phyloP scores from a whole-genome alignment of 345 rosid genomes.

The Cardamine occulta region DNA sequence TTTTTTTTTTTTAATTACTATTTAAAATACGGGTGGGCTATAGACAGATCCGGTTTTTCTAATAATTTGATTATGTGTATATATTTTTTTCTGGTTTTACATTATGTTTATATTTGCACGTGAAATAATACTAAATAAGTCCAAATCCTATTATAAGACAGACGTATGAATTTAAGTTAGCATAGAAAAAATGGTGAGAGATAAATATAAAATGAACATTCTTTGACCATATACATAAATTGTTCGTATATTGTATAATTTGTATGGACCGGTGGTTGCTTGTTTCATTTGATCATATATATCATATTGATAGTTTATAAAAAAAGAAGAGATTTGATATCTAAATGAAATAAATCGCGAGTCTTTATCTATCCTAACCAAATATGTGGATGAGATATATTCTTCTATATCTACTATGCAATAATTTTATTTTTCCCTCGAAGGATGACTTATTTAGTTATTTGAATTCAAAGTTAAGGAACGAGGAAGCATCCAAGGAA shows the following conservation, averaged over 20 bases:
- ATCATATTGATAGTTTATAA: slow-evolving; percentile 37
- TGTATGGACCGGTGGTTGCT: slow-evolving; percentile 26
- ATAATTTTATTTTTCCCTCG: neutral
- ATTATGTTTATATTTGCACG: neutral
- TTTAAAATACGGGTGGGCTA: neutral
- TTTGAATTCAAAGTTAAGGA: slow-evolving; percentile 36
- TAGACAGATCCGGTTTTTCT: neutral
- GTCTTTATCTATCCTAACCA: slow-evolving; percentile 24
- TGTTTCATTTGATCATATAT: slow-evolving; percentile 30
- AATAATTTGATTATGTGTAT: neutral
- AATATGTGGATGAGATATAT: slow-evolving; percentile 36
- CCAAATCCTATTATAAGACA: neutral
- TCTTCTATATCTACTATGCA: slow-evolving; percentile 7
- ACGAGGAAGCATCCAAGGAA: slow-evolving; percentile 31
- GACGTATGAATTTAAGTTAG: neutral
- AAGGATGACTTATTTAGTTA: slow-evolving; percentile 26
- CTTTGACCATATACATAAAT: neutral
- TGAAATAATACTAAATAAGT: neutral
- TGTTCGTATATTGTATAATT: neutral
- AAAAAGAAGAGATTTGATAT: slow-evolving; percentile 27
- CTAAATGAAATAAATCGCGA: slow-evolving; percentile 32
- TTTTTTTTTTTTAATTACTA: no score
- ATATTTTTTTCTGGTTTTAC: neutral
- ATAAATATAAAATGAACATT: neutral
- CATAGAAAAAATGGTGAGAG: neutral